Evolutionary conservation across 2,329 filamentous ascomycete genomes (phyloP).

Genomic region (Helotiales sp.): DNA sequence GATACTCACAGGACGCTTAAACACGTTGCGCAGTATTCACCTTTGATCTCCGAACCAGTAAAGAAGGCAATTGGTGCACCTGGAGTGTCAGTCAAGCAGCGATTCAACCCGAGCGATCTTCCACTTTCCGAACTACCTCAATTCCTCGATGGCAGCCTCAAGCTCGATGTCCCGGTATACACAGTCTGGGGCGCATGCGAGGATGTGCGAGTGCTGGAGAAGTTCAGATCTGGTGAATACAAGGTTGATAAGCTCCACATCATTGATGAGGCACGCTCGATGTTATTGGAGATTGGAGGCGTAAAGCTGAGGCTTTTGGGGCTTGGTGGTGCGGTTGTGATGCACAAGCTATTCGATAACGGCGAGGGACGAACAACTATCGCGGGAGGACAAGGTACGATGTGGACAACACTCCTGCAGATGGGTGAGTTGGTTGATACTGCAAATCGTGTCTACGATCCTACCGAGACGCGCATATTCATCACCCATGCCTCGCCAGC

Average conservation of each 20-base stretch:
- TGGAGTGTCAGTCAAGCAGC: constrained; percentile 80
- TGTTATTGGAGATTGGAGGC: constrained; percentile 90
- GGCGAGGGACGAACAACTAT: constrained; percentile 97
- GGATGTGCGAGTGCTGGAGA: constrained; percentile 95
- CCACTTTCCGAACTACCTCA: constrained; percentile 90
- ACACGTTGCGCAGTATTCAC: constrained; percentile 98
- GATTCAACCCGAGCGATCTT: constrained; percentile 78
- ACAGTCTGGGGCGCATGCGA: constrained; percentile 99
- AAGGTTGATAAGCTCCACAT: constrained; percentile 97
- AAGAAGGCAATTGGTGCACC: constrained; percentile 67
- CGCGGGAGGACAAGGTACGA: constrained; percentile 95
- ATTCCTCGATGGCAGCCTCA: constrained; percentile 84
- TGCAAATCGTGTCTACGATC: constrained; percentile 96
- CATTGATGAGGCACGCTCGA: constrained; percentile 95
- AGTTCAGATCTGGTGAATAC: constrained; percentile 96
- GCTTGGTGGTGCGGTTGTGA: constrained; percentile 93
- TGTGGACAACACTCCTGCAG: constrained; percentile 98
- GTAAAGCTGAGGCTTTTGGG: constrained; percentile 94
- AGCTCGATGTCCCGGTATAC: constrained; percentile 94
- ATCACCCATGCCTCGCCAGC: constrained; percentile 96
- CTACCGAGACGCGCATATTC: constrained; percentile 94
- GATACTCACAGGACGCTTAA: constrained; percentile 74
- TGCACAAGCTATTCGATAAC: constrained; percentile 99
- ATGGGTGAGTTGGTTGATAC: constrained; percentile 99
- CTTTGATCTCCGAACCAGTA: constrained; percentile 77